Evolutionary conservation across 2,329 filamentous ascomycete species (phyloP).

Genomic region (Aspergillus chevalieri): DNA sequence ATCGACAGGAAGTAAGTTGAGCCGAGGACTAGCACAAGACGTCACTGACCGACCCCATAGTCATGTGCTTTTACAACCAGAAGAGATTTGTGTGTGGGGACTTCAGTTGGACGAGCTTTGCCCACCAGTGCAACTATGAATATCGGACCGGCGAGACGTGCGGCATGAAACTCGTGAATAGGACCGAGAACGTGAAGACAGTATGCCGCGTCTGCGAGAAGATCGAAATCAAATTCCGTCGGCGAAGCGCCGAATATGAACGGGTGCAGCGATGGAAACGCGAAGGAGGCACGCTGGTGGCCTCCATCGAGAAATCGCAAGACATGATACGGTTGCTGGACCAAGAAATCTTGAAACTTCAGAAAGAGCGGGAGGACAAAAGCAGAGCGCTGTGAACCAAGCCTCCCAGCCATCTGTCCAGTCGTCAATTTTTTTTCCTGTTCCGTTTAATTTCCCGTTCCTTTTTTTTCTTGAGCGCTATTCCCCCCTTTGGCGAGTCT

Average conservation of each 20-base stretch:
- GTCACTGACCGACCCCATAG: slow-evolving; percentile 33
- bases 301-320: slow-evolving; percentile 60
- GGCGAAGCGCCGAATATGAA: slow-evolving; percentile 65
- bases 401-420: background rate
- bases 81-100: slow-evolving; percentile 78
- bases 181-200: slow-evolving; percentile 57
- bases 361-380: slow-evolving; percentile 48
- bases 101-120: slow-evolving; percentile 93
- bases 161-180: slow-evolving; percentile 82
- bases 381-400: slow-evolving; percentile 20
- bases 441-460: slow-evolving; percentile 8
- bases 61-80: slow-evolving; percentile 96
- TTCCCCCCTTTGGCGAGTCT: slow-evolving; percentile 14
- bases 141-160: slow-evolving; percentile 95
- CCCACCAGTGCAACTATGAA: slow-evolving; percentile 87
- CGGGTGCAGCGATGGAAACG: slow-evolving; percentile 71
- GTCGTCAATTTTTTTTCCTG: slow-evolving; percentile 3
- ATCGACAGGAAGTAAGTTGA: slow-evolving; percentile 28
- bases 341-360: slow-evolving; percentile 61
- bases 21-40: slow-evolving; percentile 13
- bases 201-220: slow-evolving; percentile 84
- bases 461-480: slow-evolving; percentile 15
- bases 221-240: slow-evolving; percentile 76
- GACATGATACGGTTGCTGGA: slow-evolving; percentile 68
- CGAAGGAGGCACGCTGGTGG: slow-evolving; percentile 58